phyloP scores from a whole-genome alignment of 352 stramenopile species.

The Pythium oligandrum region DNA sequence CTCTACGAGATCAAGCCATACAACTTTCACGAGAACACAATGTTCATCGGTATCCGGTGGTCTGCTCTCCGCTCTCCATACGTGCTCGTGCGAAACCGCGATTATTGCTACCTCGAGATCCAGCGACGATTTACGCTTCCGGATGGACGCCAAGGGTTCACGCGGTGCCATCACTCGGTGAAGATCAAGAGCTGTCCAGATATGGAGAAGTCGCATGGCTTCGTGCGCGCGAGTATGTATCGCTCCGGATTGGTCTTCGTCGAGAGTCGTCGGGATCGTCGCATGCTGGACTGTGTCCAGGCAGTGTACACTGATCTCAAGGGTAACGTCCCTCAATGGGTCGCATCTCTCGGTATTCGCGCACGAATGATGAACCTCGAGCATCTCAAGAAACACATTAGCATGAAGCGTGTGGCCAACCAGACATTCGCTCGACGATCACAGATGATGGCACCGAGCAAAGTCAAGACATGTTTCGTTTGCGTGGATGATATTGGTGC shows the following conservation, averaged over 20 bases:
- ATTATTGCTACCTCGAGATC: slow-evolving; percentile 78
- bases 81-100: slow-evolving; percentile 66
- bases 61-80: slow-evolving; percentile 66
- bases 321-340: slow-evolving; percentile 67
- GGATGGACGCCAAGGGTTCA: slow-evolving; percentile 57
- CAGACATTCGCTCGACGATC: slow-evolving; percentile 66
- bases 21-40: slow-evolving; percentile 32
- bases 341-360: slow-evolving; percentile 50
- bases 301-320: slow-evolving; percentile 82
- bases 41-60: slow-evolving; percentile 80
- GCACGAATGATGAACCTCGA: slow-evolving; percentile 69
- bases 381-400: slow-evolving; percentile 76
- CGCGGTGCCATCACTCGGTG: slow-evolving; percentile 74
- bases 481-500: slow-evolving; percentile 78
- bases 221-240: slow-evolving; percentile 79
- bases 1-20: slow-evolving; percentile 76
- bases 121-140: slow-evolving; percentile 58
- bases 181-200: slow-evolving; percentile 83
- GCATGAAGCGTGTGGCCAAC: slow-evolving; percentile 73
- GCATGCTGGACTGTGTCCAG: slow-evolving; percentile 72
- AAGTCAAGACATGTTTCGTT: slow-evolving; percentile 78
- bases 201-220: slow-evolving; percentile 76
- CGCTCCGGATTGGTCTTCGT: slow-evolving; percentile 76
- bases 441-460: slow-evolving; percentile 55
- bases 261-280: slow-evolving; percentile 66